These are phyloP conservation scores for Irpex sp. DNA, from an alignment of 1,284 basidiomycete genomes.

Conservation along the genomic window DNA sequence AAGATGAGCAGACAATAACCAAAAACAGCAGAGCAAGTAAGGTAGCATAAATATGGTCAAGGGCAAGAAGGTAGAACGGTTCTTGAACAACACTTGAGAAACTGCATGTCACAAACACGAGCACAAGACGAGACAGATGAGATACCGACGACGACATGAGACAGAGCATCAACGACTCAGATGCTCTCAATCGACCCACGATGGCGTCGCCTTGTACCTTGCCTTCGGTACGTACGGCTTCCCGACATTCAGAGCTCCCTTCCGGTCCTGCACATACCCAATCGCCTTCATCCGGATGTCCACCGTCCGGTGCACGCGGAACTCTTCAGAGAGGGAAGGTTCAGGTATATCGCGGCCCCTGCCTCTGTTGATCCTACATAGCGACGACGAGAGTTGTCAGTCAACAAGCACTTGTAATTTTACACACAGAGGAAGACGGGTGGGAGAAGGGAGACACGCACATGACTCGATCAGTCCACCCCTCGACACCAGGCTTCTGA, in stretches of 20 bases:
- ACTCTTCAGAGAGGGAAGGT: conserved; percentile 24
- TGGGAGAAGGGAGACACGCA: background rate
- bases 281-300: conserved; percentile 35
- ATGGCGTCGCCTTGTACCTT: background rate
- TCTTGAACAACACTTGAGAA: too few relatives aligned
- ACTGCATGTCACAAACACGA: too few relatives aligned
- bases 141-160: too few relatives aligned
- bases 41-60: too few relatives aligned
- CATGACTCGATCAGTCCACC: conserved; percentile 9
- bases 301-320: conserved; percentile 43
- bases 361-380: conserved; percentile 38
- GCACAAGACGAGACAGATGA: too few relatives aligned
- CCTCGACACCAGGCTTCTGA: conserved; percentile 24
- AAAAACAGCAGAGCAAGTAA: too few relatives aligned
- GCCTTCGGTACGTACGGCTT: background rate
- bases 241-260: background rate
- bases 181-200: background rate
- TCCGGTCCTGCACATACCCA: background rate
- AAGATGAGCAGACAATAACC: too few relatives aligned
- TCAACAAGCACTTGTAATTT: too few relatives aligned
- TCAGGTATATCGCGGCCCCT: conserved; percentile 26
- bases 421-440: background rate
- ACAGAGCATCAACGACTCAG: too few relatives aligned
- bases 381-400: background rate
- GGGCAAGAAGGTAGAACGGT: too few relatives aligned